Evolutionary conservation across 148 eudicot species (phyloP), one percentile per base, ranked within the genome.

Genomic region (Heliamphora exappendiculata): DNA sequence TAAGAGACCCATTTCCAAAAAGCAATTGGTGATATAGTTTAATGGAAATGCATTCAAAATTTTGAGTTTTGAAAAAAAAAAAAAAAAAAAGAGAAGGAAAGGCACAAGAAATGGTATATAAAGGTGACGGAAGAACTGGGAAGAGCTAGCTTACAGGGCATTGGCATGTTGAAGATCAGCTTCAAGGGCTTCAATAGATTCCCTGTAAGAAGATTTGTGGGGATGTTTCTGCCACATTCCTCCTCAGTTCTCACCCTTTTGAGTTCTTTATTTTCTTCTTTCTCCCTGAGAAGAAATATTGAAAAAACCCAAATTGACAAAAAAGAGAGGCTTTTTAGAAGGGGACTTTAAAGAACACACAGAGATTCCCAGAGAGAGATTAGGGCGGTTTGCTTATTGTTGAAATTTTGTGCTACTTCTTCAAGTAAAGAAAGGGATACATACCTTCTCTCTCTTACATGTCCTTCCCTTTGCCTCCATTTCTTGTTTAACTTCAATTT

Each of bases 121-220:
- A 45, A 50, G 20, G 1, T 6, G 44, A 22, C 29, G 37, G 29
- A 53, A 50, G 54, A 26, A 29, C 11, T 24, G 28, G 33, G 51
- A 81, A 69, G 6, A 29, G 28, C n/a, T 16, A 60, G 65, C 87
- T 87, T 88, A 91, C 97, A 93, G 77, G 59, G 51, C 82, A 82
- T 93, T 93, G 83, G 98, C 97, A 91, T 93, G 94, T 20, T 88
- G 97, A 44, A 93, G 85, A 86, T 93, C 90, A 90, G 94, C 92
- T 87, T 91, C 97, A 82, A 91, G 91, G 78, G 90, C 76, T 80
- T 91, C 84, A 71, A 91, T 80, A 36, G 97, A 93, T 73, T 91
- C 97, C 79, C 84, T 87, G 79, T 78, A 89, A 76, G 84, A 86
- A 78, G 88, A 87, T 76, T 79, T 88, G 53, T 72, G 76, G 51